Base-by-base conservation (phyloP, 352 stramenopile genomes). In the Poterioochromonas sp. region DNA sequence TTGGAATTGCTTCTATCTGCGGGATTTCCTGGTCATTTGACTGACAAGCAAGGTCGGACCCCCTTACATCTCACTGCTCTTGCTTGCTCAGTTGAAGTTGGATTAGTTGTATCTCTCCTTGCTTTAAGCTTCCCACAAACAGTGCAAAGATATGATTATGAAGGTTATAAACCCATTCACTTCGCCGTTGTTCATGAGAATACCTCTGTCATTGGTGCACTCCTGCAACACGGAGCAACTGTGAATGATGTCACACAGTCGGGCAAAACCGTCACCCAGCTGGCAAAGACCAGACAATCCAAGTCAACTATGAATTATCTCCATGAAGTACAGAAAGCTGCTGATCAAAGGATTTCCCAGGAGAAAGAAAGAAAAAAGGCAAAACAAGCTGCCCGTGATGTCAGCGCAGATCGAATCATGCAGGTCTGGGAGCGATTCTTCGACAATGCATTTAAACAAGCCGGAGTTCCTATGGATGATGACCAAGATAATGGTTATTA, bases 341-440 rank as follows among this genome's bases (percentile, higher is more conserved):
- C 34, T 3, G 2, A 41, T 5, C 15, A 44, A 47, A 71, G 3
- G 12, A 32, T 32, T 12, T n/a, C 18, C 1, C 12, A 71, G 40
- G 34, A 3, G 39, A 71, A 44, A 47, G 62, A 65, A 65, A 51
- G 5, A 5, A 5, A 51, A 20, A 51, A 51, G 5, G 5, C 43
- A 20, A 51, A 51, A 5, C 5, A 51, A 18, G 5, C 43, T 51
- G 3, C 54, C 26, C 3, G 5, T 39, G 62, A 11, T 41, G 62
- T 71, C 15, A 40, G 32, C 62, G 11, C 12, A 44, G 62, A 43
- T n/a, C 62, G 62, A 22, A 71, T 71, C 40, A 71, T 71, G 62
- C 11, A 18, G 8, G 34, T 71, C 18, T 71, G 62, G 62, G 62
- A 71, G 34, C 34, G 39, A n/a, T 71, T 71, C 40, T 71, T 71